phyloP scores from a whole-genome alignment of 768 basidiomycete species.

The Mycena venus region DNA sequence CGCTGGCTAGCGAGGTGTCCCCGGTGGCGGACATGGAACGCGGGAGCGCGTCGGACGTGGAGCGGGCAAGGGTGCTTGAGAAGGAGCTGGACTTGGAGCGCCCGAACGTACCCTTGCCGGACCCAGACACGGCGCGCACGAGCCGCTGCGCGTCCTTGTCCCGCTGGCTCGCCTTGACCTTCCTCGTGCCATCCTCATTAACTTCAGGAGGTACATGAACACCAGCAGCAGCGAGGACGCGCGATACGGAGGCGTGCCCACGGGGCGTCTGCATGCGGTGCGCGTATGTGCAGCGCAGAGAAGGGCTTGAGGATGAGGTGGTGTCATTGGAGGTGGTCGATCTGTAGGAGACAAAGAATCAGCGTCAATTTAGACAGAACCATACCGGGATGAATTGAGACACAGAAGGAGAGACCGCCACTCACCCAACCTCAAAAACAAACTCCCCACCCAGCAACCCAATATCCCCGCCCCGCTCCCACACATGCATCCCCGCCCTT shows the following conservation, averaged over 20 bases:
- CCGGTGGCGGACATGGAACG: background rate
- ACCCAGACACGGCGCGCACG: background rate
- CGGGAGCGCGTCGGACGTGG: background rate
- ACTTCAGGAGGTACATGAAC: conserved; percentile 31
- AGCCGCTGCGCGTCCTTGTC: background rate
- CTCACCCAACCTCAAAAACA: conserved; percentile 62
- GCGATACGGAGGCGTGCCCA: conserved; percentile 79
- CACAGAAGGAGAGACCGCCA: conserved; percentile 3
- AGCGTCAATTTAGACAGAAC: background rate
- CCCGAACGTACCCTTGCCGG: too few species aligned
- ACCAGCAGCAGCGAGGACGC: conserved; percentile 74
- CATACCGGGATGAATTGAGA: too few species aligned
- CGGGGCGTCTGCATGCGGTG: conserved; percentile 88
- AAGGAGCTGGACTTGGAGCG: too few species aligned
- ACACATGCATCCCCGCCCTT: conserved; percentile 83
- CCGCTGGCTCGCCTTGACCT: too few species aligned
- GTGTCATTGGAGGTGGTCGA: background rate
- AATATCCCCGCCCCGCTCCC: conserved; percentile 84
- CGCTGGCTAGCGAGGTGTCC: too few species aligned
- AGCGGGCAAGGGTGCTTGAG: too few species aligned
- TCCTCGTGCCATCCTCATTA: too few species aligned
- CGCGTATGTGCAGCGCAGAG: conserved; percentile 74
- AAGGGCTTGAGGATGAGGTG: background rate
- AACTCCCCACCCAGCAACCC: conserved; percentile 93
- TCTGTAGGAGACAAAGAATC: background rate